phyloP scores from a whole-genome alignment of 2,329 filamentous ascomycete genomes.

The Bipolaris bicolor region DNA sequence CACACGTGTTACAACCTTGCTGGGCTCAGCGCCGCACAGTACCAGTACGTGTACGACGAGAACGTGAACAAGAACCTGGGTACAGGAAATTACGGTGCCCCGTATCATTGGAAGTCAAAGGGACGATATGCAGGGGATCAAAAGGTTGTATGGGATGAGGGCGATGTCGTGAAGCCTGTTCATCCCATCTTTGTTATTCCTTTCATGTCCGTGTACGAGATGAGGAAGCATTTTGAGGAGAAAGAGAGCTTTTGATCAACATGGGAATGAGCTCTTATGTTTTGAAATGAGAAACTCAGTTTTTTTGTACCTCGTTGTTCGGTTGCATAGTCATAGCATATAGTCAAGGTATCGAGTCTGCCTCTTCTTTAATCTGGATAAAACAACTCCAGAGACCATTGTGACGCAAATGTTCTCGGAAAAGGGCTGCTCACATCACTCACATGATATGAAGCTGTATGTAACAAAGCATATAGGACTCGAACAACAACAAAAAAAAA shows the following conservation, averaged over 20 bases:
- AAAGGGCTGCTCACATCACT: too few relatives aligned
- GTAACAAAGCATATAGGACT: too few relatives aligned
- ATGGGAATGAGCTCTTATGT: neutral
- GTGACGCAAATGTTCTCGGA: too few relatives aligned
- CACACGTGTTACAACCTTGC: slow-evolving; percentile 92
- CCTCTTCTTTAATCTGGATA: neutral
- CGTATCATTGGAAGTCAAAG: slow-evolving; percentile 54
- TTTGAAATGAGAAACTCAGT: neutral
- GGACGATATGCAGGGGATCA: slow-evolving; percentile 57
- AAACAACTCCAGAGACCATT: too few relatives aligned
- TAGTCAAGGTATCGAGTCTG: neutral
- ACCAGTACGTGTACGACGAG: slow-evolving; percentile 61
- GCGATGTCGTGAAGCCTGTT: slow-evolving; percentile 71
- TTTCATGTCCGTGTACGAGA: slow-evolving; percentile 68
- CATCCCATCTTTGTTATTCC: slow-evolving; percentile 90
- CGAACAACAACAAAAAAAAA: neutral
- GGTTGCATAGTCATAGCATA: neutral
- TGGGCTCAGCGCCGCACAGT: slow-evolving; percentile 81
- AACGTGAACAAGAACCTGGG: slow-evolving; percentile 40
- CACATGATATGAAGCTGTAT: too few relatives aligned
- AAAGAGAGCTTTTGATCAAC: slow-evolving; percentile 52
- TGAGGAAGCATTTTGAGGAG: slow-evolving; percentile 68
- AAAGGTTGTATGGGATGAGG: slow-evolving; percentile 66
- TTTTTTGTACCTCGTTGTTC: neutral
- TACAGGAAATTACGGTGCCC: slow-evolving; percentile 42